Percentiles rank a stretch among this genome's conserved stretches.
Evolutionary conservation across 1,284 basidiomycete genomes (phyloP).

Genomic region (Serendipita sp.): DNA sequence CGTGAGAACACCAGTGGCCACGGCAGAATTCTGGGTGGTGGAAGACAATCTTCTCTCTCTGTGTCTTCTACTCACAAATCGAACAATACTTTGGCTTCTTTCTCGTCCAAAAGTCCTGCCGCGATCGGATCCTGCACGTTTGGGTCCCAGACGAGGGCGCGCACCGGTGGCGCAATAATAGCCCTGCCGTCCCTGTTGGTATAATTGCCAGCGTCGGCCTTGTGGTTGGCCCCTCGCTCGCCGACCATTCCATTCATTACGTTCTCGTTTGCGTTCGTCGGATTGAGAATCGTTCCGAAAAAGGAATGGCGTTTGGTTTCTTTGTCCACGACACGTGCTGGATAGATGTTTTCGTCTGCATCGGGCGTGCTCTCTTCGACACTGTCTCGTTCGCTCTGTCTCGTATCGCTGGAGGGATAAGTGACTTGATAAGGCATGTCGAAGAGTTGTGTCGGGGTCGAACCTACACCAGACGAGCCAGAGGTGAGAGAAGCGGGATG

Average conservation of each 20-base stretch:
- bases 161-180: neutral
- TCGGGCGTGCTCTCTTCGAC: conserved; percentile 36
- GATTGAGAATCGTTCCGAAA: conserved; percentile 67
- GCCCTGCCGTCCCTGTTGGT: neutral
- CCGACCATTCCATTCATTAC: too few species aligned
- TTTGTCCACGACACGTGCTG: conserved; percentile 51
- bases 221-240: conserved; percentile 16
- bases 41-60: neutral
- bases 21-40: neutral
- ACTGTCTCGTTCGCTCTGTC: conserved; percentile 22
- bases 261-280: conserved; percentile 34
- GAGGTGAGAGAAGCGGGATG: conserved; percentile 25
- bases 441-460: neutral
- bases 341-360: conserved; percentile 47
- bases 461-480: conserved; percentile 20
- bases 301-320: conserved; percentile 61
- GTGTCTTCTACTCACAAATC: conserved; percentile 24
- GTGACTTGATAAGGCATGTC: neutral
- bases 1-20: neutral
- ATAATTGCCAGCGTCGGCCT: neutral
- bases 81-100: conserved; percentile 51
- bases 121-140: conserved; percentile 48
- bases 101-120: conserved; percentile 50
- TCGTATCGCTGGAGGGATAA: neutral
- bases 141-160: neutral